Evolutionary conservation across 2,329 filamentous ascomycete genomes (phyloP).

Genomic region (Aspergillus persii): DNA sequence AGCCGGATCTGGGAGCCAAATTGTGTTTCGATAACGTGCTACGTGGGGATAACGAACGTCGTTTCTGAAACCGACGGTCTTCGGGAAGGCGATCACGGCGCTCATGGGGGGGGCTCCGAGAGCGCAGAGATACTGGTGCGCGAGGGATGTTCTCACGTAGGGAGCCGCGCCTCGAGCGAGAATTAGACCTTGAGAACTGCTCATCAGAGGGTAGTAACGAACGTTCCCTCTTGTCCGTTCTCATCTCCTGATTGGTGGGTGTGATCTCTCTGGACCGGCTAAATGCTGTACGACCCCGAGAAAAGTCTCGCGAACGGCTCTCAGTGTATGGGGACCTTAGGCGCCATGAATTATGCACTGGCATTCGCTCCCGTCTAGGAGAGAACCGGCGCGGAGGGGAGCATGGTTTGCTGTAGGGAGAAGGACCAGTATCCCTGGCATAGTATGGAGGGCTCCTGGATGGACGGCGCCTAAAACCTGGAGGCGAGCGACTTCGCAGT

Average conservation of each 20-base stretch:
- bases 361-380: conserved; percentile 42
- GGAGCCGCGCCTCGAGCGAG: conserved; percentile 43
- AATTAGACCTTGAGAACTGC: conserved; percentile 36
- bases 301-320: conserved; percentile 29
- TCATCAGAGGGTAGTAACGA: conserved; percentile 27
- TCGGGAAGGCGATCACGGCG: conserved; percentile 50
- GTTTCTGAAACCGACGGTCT: conserved; percentile 48
- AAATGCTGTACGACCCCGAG: conserved; percentile 31
- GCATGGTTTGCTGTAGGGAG: conserved; percentile 33
- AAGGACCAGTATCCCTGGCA: conserved; percentile 33
- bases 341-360: conserved; percentile 34
- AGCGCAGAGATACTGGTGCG: conserved; percentile 45
- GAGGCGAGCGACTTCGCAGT: conserved; percentile 44
- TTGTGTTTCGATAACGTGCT: conserved; percentile 45
- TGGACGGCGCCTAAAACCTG: conserved; percentile 40
- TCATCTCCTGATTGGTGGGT: conserved; percentile 32
- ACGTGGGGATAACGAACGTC: conserved; percentile 54
- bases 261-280: conserved; percentile 38
- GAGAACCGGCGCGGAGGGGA: conserved; percentile 42
- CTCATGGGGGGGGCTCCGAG: conserved; percentile 54
- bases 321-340: conserved; percentile 40
- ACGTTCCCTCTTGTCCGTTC: conserved; percentile 34
- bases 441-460: conserved; percentile 43
- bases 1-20: conserved; percentile 54
- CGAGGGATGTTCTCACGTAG: conserved; percentile 32